phyloP scores from a whole-genome alignment of 2,329 filamentous ascomycete species.

The Fusarium begoniae region DNA sequence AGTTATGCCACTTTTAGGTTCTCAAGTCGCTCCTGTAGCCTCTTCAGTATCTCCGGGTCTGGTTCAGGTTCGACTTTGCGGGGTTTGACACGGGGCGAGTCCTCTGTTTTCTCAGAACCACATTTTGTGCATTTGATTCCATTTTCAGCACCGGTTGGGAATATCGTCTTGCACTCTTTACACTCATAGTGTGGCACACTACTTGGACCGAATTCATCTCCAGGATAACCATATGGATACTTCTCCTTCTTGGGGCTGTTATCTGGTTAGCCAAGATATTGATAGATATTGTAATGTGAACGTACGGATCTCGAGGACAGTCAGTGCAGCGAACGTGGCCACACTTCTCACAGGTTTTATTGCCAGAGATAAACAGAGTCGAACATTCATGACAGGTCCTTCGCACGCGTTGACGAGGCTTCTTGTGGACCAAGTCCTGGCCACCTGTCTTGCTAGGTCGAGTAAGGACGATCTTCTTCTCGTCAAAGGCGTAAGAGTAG shows the following conservation, averaged over 20 bases:
- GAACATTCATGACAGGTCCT: slow-evolving; percentile 81
- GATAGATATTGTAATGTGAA: slow-evolving; percentile 40
- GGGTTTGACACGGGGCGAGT: slow-evolving; percentile 67
- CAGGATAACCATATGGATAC: slow-evolving; percentile 75
- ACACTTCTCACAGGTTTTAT: slow-evolving; percentile 74
- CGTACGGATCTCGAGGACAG: slow-evolving; percentile 83
- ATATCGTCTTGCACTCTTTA: slow-evolving; percentile 69
- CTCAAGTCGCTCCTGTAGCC: slow-evolving; percentile 65
- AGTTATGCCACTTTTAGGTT: slow-evolving; percentile 50
- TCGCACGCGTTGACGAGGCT: slow-evolving; percentile 76
- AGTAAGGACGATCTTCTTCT: slow-evolving; percentile 64
- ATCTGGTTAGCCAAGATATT: slow-evolving; percentile 9
- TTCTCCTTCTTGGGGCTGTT: slow-evolving; percentile 71
- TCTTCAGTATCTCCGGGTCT: slow-evolving; percentile 67
- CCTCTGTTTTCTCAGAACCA: slow-evolving; percentile 65
- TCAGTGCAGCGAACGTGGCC: slow-evolving; percentile 79
- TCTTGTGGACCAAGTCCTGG: slow-evolving; percentile 77
- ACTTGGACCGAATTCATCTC: slow-evolving; percentile 66
- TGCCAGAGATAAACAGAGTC: slow-evolving; percentile 65
- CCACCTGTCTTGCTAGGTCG: slow-evolving; percentile 72
- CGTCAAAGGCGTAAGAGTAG: slow-evolving; percentile 55
- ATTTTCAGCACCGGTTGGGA: slow-evolving; percentile 59
- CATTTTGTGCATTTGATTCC: slow-evolving; percentile 68
- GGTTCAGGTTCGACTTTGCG: slow-evolving; percentile 69
- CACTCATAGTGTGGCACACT: slow-evolving; percentile 67